Evolutionary conservation across 371 early-diverging fungal species (phyloP), one percentile per base, ranked within the genome.

Genomic region (Catenaria anguillulae): DNA sequence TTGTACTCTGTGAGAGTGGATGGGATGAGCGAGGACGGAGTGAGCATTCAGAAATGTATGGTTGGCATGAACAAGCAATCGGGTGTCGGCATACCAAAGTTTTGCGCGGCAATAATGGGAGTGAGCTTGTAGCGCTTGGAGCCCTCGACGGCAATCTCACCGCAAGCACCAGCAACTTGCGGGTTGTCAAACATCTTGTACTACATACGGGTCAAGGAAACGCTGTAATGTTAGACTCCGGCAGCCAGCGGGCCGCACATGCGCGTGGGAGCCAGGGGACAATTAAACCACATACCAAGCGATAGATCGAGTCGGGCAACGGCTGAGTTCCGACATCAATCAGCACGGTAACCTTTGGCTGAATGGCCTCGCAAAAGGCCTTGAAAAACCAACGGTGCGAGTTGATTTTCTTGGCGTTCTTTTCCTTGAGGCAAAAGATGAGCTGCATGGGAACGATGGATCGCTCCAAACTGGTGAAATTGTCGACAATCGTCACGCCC

Each of bases 361-460:
- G 77, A 61, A 93, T 61, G 36, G 88, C 64, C 23, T 81, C 79
- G 40, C 91, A 83, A 66, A 94, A 85, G 21, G 93, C 92, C 67
- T 91, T 90, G 70, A 94, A 93, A 76, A 92, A 91, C 95, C 95
- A 94, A 24, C 92, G 84, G 69, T 94, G 95, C 13, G 91, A 90
- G 72, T 94, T 93, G 77, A 94, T 88, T 74, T 91, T 87, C 61
- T 50, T 91, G 12, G 84, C 84, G 63, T 91, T 91, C 64, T 88
- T 85, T 72, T 90, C 90, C 71, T 91, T 91, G 0, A 91, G 67
- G 64, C 88, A 85, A 70, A 90, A 90, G 33, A 90, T 62, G 10
- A 84, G 74, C 69, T 90, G 89, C 0, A 85, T 78, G 0, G 91
- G 91, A 0, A 86, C 84, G 34, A 77, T 68, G 1, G 72, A 75